phyloP scores from a whole-genome alignment of 164 flowering plant genomes.

The Magnolia kwangsiensis region DNA sequence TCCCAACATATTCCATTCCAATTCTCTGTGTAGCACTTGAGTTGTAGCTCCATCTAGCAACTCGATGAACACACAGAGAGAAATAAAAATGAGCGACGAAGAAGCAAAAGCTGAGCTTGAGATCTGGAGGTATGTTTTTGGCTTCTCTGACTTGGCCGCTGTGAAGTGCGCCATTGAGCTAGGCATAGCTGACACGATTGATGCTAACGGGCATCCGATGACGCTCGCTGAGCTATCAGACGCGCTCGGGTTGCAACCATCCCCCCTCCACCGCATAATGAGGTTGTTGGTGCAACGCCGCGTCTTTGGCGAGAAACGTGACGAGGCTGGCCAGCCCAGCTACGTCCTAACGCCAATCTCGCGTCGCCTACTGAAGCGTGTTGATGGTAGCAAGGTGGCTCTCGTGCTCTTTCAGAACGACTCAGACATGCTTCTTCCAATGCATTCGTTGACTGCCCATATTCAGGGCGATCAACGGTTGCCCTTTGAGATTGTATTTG shows the following conservation, averaged over 20 bases:
- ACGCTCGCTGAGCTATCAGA: neutral
- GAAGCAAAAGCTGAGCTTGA: constrained; percentile 17
- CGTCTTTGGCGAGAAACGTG: constrained; percentile 6
- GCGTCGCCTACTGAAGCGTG: neutral
- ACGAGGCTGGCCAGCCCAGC: neutral
- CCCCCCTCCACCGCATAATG: constrained; percentile 4
- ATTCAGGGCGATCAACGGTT: neutral
- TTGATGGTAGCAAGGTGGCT: neutral
- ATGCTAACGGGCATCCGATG: neutral
- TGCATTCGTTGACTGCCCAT: neutral
- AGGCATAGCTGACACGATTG: constrained; percentile 1
- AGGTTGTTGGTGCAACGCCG: constrained; percentile 7
- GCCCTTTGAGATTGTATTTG: constrained; percentile 4
- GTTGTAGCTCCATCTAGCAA: too few species aligned
- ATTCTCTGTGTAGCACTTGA: too few species aligned
- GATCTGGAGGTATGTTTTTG: constrained; percentile 3
- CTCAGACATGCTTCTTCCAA: constrained; percentile 6
- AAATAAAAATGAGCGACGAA: neutral
- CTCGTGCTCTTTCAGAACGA: neutral
- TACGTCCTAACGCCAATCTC: constrained; percentile 11
- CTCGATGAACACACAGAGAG: neutral
- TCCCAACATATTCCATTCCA: too few species aligned
- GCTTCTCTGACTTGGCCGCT: neutral
- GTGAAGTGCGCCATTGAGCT: constrained; percentile 7
- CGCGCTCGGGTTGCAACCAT: neutral